phyloP scores from a whole-genome alignment of 2,329 filamentous ascomycete species.

The Rutstroemia sydowiana region DNA sequence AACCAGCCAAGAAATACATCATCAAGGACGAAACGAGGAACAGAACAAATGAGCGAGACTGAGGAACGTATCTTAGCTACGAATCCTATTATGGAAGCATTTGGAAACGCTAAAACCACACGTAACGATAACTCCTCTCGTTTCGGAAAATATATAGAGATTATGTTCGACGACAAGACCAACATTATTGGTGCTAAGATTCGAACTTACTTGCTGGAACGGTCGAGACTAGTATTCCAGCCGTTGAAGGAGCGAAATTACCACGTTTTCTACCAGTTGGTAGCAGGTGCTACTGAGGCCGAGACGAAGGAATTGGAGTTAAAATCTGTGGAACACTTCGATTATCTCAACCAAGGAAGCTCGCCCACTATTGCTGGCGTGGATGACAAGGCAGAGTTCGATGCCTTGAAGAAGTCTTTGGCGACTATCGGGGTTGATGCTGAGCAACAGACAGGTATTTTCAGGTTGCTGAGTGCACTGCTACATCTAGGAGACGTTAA shows the following conservation, averaged over 20 bases:
- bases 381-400: constrained; percentile 90
- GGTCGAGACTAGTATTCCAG: constrained; percentile 93
- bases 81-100: constrained; percentile 99
- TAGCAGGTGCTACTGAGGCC: constrained; percentile 80
- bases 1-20: constrained; percentile 76
- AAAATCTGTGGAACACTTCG: constrained; percentile 79
- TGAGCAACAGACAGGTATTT: constrained; percentile 73
- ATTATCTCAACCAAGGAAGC: constrained; percentile 93
- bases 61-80: constrained; percentile 98
- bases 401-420: constrained; percentile 78
- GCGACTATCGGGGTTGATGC: constrained; percentile 77
- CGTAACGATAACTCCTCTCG: constrained; percentile 98
- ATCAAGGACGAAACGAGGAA: constrained; percentile 66
- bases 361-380: constrained; percentile 88
- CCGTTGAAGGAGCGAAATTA: constrained; percentile 97
- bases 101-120: constrained; percentile 99
- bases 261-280: constrained; percentile 97
- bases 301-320: constrained; percentile 76
- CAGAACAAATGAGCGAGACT: constrained; percentile 87
- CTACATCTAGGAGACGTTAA: constrained; percentile 95
- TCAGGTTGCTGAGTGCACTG: constrained; percentile 81
- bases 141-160: constrained; percentile 99
- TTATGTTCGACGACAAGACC: constrained; percentile 93
- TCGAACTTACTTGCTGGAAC: constrained; percentile 88
- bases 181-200: constrained; percentile 98